Percentiles rank a stretch among this genome's conserved stretches.
Conservation (phyloP, 495 filamentous ascomycete species). For the Aspergillus incahuasiensis region DNA sequence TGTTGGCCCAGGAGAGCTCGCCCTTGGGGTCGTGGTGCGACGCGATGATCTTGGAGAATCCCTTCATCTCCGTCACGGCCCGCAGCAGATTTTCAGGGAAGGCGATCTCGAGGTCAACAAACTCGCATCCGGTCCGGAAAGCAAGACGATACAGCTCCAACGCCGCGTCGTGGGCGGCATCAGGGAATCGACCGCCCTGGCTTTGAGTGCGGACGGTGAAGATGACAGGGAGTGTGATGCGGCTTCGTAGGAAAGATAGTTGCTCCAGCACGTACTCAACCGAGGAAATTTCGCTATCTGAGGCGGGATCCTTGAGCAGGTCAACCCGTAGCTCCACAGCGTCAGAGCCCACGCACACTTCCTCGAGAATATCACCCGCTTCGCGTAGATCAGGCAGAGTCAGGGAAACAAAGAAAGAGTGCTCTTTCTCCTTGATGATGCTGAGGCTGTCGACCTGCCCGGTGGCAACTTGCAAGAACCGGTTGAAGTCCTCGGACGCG, state of each 20-base stretch:
- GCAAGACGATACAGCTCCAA: conserved; percentile 71
- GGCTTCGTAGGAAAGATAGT: conserved; percentile 70
- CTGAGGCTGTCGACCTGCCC: conserved; percentile 64
- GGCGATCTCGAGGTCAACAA: conserved; percentile 88
- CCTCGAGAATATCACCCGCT: conserved; percentile 58
- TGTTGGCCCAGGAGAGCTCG: conserved; percentile 78
- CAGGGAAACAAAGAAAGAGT: conserved; percentile 89
- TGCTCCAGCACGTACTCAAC: conserved; percentile 76
- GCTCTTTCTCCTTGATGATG: conserved; percentile 61
- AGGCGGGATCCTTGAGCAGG: conserved; percentile 70
- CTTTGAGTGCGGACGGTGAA: conserved; percentile 84
- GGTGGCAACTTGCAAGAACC: conserved; percentile 70
- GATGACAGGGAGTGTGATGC: conserved; percentile 77
- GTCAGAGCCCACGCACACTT: conserved; percentile 78
- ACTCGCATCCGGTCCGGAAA: conserved; percentile 80
- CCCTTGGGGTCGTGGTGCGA: conserved; percentile 88
- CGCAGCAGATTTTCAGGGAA: conserved; percentile 70
- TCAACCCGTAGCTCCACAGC: conserved; percentile 95
- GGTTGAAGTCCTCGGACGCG: conserved; percentile 71
- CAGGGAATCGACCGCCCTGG: conserved; percentile 87
- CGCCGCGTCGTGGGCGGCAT: conserved; percentile 64
- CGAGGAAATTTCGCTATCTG: conserved; percentile 53
- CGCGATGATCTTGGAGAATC: conserved; percentile 78
- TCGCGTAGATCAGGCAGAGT: conserved; percentile 70
- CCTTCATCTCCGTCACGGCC: conserved; percentile 61